Evolutionary conservation across 2,329 filamentous ascomycete species (phyloP), one percentile per base, ranked within the genome.

Genomic region (Corynespora cassiicola): DNA sequence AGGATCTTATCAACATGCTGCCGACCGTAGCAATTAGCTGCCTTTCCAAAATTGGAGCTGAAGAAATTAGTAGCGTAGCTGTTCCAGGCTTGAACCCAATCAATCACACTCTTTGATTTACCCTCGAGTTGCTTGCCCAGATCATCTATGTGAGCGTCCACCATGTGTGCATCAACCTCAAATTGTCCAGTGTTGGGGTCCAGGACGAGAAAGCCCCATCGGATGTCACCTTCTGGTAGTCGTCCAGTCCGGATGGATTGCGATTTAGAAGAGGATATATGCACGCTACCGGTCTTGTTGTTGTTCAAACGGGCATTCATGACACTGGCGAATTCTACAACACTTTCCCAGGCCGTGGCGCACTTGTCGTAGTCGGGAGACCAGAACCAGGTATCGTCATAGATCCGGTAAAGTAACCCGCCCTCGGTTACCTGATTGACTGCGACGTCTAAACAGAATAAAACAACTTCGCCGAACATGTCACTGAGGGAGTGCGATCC

Each of bases 1-100:
- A 81, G 73, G 65, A 80, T 77, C 31, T 71, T 70, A 41, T 80
- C 74, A 3, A 81, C 72, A 48, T 81, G 78, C 14, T 69, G 61
- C 15, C 66, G 71, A 0, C 78, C 77, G 37, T 77, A 78, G 46
- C 76, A 80, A 37, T 78, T 75, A 3, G 76, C 74, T 0, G 77
- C 62, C 21, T 70, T 69, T 14, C 77, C 78, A 40, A 81, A 80
- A 47, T 79, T 80, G 11, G 71, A 72, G 3, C 69, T 66, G 57
- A 81, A 77, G 63, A 81, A 81, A 0, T 71, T 74, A 2, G 66
- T 67, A 1, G 71, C 76, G 45, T 79, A 81, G 0, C 72, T 70
- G 46, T 81, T 81, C 78, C 77, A 79, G 0, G 72, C 66, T 36
- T 65, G 61, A 11, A 66, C 56, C 49, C 58, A 65, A 17, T 57